Percentiles rank a stretch among this genome's conserved stretches.
Conservation (phyloP, 305 asterid genomes). For the Withania somnifera region DNA sequence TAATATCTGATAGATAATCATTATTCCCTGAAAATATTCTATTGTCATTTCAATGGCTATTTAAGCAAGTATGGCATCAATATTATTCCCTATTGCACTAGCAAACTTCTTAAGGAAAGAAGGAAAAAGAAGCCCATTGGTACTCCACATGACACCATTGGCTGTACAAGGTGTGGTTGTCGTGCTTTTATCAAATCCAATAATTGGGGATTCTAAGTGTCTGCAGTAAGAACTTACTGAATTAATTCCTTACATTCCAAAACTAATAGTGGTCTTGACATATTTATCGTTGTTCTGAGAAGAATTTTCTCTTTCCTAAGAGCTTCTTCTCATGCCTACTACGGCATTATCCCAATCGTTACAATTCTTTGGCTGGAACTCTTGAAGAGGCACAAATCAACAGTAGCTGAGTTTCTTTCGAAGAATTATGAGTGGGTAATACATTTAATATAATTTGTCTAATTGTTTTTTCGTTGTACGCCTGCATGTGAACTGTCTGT, state of each 20-base stretch:
- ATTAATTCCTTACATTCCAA: background rate
- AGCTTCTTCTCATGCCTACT: background rate
- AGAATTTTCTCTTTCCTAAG: background rate
- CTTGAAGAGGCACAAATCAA: conserved; percentile 13
- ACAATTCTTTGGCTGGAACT: background rate
- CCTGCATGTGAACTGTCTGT: background rate
- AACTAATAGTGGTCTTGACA: background rate
- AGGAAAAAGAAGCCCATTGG: background rate
- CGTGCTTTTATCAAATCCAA: background rate
- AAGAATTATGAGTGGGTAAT: conserved; percentile 14
- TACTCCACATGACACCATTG: background rate
- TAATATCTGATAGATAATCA: background rate
- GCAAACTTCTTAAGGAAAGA: background rate
- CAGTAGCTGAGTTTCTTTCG: conserved; percentile 12
- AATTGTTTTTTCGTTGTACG: background rate
- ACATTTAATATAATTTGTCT: background rate
- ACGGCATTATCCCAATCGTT: background rate
- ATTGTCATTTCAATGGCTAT: background rate
- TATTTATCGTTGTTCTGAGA: background rate
- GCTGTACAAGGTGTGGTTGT: background rate
- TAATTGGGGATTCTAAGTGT: background rate
- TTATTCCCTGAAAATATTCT: background rate
- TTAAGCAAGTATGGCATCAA: background rate
- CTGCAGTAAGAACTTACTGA: background rate
- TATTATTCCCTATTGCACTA: background rate